Conservation (phyloP, 2,329 filamentous ascomycete genomes). For the Clarireedia hainanense region DNA sequence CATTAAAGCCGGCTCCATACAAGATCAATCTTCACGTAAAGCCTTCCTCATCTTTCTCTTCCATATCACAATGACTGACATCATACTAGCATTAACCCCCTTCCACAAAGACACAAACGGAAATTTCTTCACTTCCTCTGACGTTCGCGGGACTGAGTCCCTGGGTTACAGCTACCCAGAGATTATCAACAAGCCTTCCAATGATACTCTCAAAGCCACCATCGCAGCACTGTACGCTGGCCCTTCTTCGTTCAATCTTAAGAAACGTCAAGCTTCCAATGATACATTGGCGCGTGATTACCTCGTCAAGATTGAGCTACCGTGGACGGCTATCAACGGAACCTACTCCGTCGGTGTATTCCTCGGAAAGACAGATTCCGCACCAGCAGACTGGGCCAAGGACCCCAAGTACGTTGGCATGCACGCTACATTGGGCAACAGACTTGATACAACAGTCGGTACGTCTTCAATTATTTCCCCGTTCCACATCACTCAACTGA, state of each 20-base stretch:
- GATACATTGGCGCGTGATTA: conserved; percentile 23
- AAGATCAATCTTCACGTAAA: conserved; percentile 6
- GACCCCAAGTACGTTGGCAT: conserved; percentile 5
- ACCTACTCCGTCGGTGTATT: conserved; percentile 30
- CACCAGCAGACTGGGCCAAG: conserved; percentile 14
- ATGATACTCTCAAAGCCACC: conserved; percentile 2
- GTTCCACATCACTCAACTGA: background rate
- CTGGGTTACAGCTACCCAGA: conserved; percentile 73
- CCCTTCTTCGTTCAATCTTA: background rate
- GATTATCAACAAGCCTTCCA: conserved; percentile 2
- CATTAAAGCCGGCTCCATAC: conserved; percentile 30
- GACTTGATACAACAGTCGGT: background rate
- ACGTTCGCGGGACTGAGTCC: conserved; percentile 11
- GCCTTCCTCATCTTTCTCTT: no score
- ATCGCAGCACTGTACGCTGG: conserved; percentile 5
- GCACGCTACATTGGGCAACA: conserved; percentile 1
- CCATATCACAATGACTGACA: conserved; percentile 32
- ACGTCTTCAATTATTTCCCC: background rate
- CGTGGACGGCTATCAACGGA: conserved; percentile 25
- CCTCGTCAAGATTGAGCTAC: conserved; percentile 27
- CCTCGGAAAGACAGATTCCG: conserved; percentile 26
- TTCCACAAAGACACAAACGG: conserved; percentile 44
- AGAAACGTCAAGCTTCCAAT: background rate
- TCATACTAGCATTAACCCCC: conserved; percentile 45
- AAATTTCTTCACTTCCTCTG: conserved; percentile 4